phyloP scores from a whole-genome alignment of 169 alveolate species.

The Cryptosporidium meleagridis region DNA sequence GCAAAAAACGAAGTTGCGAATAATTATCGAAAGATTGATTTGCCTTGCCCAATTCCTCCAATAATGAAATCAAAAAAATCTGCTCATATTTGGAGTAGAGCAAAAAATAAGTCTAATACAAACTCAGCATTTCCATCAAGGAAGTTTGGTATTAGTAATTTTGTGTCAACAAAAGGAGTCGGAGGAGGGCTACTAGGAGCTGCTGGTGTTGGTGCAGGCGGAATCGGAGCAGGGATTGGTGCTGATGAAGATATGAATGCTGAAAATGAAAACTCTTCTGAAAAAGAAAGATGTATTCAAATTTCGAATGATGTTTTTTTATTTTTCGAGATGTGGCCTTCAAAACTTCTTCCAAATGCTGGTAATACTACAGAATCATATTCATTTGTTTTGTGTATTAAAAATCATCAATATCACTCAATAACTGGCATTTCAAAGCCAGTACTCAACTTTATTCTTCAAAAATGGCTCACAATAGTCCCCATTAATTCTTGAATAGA shows the following conservation, averaged over 20 bases:
- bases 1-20: conserved; percentile 47
- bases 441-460: conserved; percentile 32
- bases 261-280: not conserved
- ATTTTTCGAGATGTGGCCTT: conserved; percentile 65
- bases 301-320: conserved; percentile 36
- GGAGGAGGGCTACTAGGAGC: conserved; percentile 22
- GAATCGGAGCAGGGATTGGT: conserved; percentile 11
- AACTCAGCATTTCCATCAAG: not conserved
- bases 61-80: conserved; percentile 47
- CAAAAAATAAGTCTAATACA: not conserved
- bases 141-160: not conserved
- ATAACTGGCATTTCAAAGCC: conserved; percentile 45
- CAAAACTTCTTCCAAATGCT: conserved; percentile 29
- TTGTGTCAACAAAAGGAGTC: not conserved
- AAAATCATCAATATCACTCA: conserved; percentile 32
- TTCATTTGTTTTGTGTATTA: conserved; percentile 31
- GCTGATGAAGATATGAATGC: not conserved
- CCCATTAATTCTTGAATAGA: not conserved
- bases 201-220: conserved; percentile 30
- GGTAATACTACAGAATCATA: conserved; percentile 39
- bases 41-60: conserved; percentile 70
- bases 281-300: conserved; percentile 46
- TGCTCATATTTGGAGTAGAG: conserved; percentile 11
- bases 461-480: conserved; percentile 53
- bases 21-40: conserved; percentile 10